Evolutionary conservation across 2,329 filamentous ascomycete genomes (phyloP).

Genomic region (Microcyclospora tardicrescens): DNA sequence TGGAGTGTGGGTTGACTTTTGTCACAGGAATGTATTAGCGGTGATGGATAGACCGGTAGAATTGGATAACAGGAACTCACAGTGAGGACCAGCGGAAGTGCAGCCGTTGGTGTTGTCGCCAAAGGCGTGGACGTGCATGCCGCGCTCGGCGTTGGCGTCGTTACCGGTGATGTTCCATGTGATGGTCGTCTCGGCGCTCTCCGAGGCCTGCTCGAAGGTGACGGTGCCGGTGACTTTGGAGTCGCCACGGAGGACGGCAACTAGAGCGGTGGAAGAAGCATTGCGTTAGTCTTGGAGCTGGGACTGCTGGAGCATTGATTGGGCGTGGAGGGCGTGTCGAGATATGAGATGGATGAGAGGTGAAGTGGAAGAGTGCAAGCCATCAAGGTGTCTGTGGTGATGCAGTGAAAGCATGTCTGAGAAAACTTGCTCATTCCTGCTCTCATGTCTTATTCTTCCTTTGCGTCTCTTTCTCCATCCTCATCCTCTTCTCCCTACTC

Average conservation of each 20-base stretch:
- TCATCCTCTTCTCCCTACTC: too few species aligned
- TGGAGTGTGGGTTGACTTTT: constrained; percentile 89
- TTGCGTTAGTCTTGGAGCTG: too few species aligned
- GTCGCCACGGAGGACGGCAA: constrained; percentile 95
- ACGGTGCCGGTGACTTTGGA: constrained; percentile 89
- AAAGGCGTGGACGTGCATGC: constrained; percentile 97
- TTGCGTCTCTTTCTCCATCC: too few species aligned
- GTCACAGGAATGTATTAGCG: background rate
- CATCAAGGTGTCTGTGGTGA: too few species aligned
- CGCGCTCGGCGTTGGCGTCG: constrained; percentile 90
- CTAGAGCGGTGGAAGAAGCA: constrained; percentile 43
- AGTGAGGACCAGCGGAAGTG: constrained; percentile 96
- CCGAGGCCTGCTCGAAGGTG: constrained; percentile 82
- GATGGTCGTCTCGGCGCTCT: constrained; percentile 71
- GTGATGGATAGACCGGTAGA: too few species aligned
- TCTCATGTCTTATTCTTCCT: background rate
- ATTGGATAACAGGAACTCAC: too few species aligned
- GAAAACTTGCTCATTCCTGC: constrained; percentile 23
- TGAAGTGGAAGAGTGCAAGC: too few species aligned
- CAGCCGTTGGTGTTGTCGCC: constrained; percentile 99
- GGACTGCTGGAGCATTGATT: too few species aligned
- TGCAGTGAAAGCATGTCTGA: background rate
- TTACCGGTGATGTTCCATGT: constrained; percentile 86
- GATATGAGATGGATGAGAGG: too few species aligned
- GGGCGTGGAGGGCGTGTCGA: too few species aligned